These are phyloP conservation scores for Aspergillus mulundensis DNA, from an alignment of 495 filamentous ascomycete species.

Conservation along the genomic window DNA sequence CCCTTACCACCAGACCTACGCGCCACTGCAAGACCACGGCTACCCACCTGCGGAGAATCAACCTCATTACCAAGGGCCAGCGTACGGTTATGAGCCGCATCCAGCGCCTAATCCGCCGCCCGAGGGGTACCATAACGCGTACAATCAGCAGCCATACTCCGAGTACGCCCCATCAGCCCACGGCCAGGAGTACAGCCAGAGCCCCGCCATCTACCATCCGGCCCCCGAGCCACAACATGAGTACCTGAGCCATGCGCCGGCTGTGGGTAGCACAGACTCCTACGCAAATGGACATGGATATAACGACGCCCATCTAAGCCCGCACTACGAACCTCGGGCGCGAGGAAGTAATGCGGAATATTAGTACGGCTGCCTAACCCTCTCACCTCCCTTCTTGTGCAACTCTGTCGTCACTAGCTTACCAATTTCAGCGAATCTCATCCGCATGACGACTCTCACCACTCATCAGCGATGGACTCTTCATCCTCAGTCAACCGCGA, in stretches of 20 bases:
- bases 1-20: slow-evolving; percentile 12
- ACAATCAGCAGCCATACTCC: slow-evolving; percentile 14
- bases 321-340: slow-evolving; percentile 5
- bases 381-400: background rate
- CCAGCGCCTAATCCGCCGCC: slow-evolving; percentile 3
- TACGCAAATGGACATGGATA: background rate
- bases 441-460: background rate
- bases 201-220: slow-evolving; percentile 4
- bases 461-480: background rate
- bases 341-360: slow-evolving; percentile 24
- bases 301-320: slow-evolving; percentile 8
- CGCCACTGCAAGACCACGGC: background rate
- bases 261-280: background rate
- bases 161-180: background rate
- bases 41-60: slow-evolving; percentile 11
- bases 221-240: background rate
- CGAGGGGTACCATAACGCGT: slow-evolving; percentile 5
- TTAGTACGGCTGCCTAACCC: slow-evolving; percentile 14
- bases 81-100: slow-evolving; percentile 16
- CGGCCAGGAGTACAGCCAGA: slow-evolving; percentile 1
- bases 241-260: slow-evolving; percentile 7
- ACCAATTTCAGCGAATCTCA: background rate
- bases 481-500: slow-evolving; percentile 1
- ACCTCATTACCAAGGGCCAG: slow-evolving; percentile 12
- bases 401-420: too few species aligned